These are phyloP conservation scores for Cordyceps cateniannulata DNA, from an alignment of 2,329 filamentous ascomycete genomes.

Conservation along the genomic window DNA sequence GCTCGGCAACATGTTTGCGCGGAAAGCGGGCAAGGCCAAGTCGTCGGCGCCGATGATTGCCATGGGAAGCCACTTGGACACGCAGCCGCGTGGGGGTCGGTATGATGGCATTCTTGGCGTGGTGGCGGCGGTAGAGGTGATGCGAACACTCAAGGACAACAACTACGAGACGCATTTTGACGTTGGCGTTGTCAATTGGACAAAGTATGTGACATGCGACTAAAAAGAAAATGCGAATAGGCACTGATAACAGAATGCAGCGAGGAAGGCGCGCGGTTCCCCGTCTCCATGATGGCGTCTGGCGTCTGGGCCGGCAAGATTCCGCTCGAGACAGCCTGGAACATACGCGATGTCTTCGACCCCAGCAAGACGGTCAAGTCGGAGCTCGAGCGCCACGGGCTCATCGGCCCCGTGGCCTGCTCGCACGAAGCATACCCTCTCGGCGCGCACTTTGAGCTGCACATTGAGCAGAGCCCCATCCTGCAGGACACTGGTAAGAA, in stretches of 20 bases:
- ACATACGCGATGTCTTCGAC: conserved; percentile 50
- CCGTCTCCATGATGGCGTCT: conserved; percentile 67
- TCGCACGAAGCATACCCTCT: conserved; percentile 40
- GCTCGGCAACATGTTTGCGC: conserved; percentile 76
- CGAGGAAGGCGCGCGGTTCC: conserved; percentile 77
- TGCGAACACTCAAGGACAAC: conserved; percentile 58
- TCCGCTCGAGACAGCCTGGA: conserved; percentile 54
- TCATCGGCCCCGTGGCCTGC: conserved; percentile 39
- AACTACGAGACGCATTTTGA: conserved; percentile 62
- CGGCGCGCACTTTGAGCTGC: conserved; percentile 74
- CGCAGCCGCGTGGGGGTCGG: conserved; percentile 56
- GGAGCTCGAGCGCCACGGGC: conserved; percentile 61
- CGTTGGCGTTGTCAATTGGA: conserved; percentile 72
- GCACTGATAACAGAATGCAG: conserved; percentile 29
- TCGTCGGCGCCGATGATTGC: conserved; percentile 55
- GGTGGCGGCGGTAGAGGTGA: conserved; percentile 63
- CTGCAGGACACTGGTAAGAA: conserved; percentile 42
- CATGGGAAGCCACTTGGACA: conserved; percentile 65
- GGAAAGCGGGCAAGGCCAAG: conserved; percentile 53
- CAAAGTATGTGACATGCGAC: conserved; percentile 44
- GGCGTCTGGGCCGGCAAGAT: conserved; percentile 71
- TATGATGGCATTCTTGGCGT: conserved; percentile 77
- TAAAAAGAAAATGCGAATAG: not conserved
- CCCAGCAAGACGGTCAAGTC: conserved; percentile 22
- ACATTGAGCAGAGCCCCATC: conserved; percentile 78